Evolutionary conservation across 2,329 filamentous ascomycete species (phyloP), one percentile per base, ranked within the genome.

Genomic region (Colletotrichum sp.): DNA sequence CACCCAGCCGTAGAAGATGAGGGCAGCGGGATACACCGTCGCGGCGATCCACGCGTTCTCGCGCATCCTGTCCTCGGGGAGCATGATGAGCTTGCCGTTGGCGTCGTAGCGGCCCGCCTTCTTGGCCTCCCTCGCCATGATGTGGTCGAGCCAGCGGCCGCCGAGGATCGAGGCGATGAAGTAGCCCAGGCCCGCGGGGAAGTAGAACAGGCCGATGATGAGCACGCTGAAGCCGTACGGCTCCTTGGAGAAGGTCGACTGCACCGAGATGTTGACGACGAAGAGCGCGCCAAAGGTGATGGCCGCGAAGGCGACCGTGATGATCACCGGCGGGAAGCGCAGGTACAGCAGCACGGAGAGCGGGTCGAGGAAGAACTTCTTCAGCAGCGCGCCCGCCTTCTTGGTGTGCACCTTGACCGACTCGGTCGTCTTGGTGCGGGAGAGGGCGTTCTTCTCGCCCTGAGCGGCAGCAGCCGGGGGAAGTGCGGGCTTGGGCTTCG

Each of bases 11-110:
- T 95, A 97, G 87, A 92, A 92, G 32, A 97, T 86, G 75, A 97
- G 83, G 0, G 92, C 92, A 0, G 88, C 87, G 0, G 95, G 95
- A 79, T 94, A 96, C 61, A 96, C 78, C 5, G 92, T 86, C 1
- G 92, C 92, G 4, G 93, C 93, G 1, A 96, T 83, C 93, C 93
- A 96, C 4, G 94, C 93, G 81, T 97, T 97, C 81, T 96, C 94
- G 58, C 92, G 89, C 91, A 97, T 94, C 14, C 95, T 90, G 82
- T 97, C 95, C 84, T 97, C 95, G 0, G 95, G 95, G 3, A 91
- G 87, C 80, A 92, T 94, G 12, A 95, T 85, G 24, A 95, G 86
- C 74, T 89, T 90, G 16, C 94, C 94, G 48, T 90, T 84, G 43
- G 89, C 89, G 78, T 95, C 94, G 79, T 93, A 94, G 28, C 94